A percentile compares a stretch with the other conserved stretches of the same genome.
phyloP scores from a whole-genome alignment of 2,329 filamentous ascomycete species.

The Corynespora cassiicola region DNA sequence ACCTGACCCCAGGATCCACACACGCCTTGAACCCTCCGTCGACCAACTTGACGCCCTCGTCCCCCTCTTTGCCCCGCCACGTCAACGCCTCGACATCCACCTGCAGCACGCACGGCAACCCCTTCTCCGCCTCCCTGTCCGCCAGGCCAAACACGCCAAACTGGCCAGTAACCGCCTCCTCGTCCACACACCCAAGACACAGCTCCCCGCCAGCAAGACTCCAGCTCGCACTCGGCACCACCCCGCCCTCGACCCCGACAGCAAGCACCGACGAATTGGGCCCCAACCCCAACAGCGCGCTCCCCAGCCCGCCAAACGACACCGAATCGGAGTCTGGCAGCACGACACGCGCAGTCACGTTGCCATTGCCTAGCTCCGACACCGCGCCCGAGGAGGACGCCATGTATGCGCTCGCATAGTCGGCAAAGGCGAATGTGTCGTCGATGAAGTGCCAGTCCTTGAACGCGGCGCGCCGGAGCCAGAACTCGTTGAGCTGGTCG shows the following conservation, averaged over 20 bases:
- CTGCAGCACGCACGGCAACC: constrained; percentile 20
- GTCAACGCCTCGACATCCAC: constrained; percentile 20
- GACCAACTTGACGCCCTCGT: constrained; percentile 19
- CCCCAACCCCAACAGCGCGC: constrained; percentile 16
- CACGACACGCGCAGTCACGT: constrained; percentile 12
- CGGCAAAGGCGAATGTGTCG: constrained; percentile 16
- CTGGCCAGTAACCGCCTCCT: constrained; percentile 5
- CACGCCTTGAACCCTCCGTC: constrained; percentile 19
- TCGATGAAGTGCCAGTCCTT: constrained; percentile 14
- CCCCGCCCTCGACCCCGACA: constrained; percentile 3
- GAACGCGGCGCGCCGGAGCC: constrained; percentile 8
- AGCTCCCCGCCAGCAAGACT: constrained; percentile 14
- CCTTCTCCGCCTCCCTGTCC: constrained; percentile 8
- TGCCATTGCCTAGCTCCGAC: constrained; percentile 5
- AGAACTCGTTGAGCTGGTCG: constrained; percentile 11
- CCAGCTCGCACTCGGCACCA: constrained; percentile 20
- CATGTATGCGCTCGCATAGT: constrained; percentile 18
- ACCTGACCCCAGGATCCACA: constrained; percentile 22
- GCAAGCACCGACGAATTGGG: constrained; percentile 16
- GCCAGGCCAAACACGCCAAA: constrained; percentile 18
- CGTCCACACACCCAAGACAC: constrained; percentile 22
- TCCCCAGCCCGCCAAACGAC: constrained; percentile 18
- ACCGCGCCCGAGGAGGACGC: constrained; percentile 5
- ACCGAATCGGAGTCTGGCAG: constrained; percentile 12
- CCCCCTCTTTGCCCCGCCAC: constrained; percentile 9